Evolutionary conservation across 495 filamentous ascomycete species (phyloP).

Genomic region (Lindgomyces ingoldianus): DNA sequence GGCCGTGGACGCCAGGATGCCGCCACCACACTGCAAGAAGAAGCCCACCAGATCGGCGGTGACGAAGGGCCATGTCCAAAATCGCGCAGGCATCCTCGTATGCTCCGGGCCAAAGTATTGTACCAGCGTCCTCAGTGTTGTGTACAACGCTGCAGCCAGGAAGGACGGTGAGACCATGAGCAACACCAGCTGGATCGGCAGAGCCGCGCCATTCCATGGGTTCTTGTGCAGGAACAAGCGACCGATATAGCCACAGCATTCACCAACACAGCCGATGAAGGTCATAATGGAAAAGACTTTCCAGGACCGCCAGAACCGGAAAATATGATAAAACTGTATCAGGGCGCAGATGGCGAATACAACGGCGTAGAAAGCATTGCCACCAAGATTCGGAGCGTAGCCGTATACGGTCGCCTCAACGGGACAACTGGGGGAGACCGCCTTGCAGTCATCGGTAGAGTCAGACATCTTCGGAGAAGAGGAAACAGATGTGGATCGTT

Average conservation of each 20-base stretch:
- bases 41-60: slow-evolving; percentile 52
- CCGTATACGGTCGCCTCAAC: slow-evolving; percentile 17
- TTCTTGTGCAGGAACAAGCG: slow-evolving; percentile 47
- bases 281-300: neutral
- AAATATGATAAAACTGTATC: neutral
- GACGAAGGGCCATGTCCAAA: slow-evolving; percentile 55
- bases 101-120: slow-evolving; percentile 48
- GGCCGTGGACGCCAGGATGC: slow-evolving; percentile 41
- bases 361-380: slow-evolving; percentile 11
- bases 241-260: slow-evolving; percentile 50
- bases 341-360: slow-evolving; percentile 2
- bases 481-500: neutral
- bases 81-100: slow-evolving; percentile 52
- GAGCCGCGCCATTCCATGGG: slow-evolving; percentile 40
- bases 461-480: neutral
- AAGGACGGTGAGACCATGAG: slow-evolving; percentile 58
- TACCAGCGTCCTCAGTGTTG: slow-evolving; percentile 50
- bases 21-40: slow-evolving; percentile 53
- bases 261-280: slow-evolving; percentile 41
- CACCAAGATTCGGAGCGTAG: slow-evolving; percentile 10
- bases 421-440: slow-evolving; percentile 3
- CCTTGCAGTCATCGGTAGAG: slow-evolving; percentile 2
- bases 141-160: slow-evolving; percentile 59
- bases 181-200: slow-evolving; percentile 45
- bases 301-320: neutral